These are phyloP conservation scores for Serendipita indica DNA, from an alignment of 768 basidiomycete species.

Conservation along the genomic window DNA sequence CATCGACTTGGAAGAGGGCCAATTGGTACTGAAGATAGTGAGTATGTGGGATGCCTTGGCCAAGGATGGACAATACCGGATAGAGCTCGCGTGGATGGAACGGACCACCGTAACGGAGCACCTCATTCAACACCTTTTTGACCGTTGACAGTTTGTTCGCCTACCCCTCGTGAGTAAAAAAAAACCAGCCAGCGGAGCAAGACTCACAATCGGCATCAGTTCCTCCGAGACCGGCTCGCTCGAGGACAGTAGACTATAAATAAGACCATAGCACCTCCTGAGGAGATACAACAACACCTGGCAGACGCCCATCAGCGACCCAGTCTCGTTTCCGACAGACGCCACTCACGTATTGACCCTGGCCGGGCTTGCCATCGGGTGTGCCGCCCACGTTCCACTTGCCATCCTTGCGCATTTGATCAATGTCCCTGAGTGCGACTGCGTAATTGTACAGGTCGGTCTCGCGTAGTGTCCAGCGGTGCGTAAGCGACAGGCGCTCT, in stretches of 20 bases:
- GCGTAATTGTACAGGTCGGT: constrained; percentile 91
- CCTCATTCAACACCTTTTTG: constrained; percentile 93
- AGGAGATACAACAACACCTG: constrained; percentile 88
- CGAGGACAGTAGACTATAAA: constrained; percentile 83
- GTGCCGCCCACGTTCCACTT: constrained; percentile 64
- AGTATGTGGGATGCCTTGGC: constrained; percentile 8
- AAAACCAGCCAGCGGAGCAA: constrained; percentile 12
- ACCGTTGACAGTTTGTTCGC: constrained; percentile 94
- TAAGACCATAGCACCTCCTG: constrained; percentile 88
- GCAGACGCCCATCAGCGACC: not conserved
- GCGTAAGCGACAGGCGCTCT: constrained; percentile 84
- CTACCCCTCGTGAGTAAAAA: constrained; percentile 25
- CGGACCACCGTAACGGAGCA: constrained; percentile 86
- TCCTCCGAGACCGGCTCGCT: constrained; percentile 97
- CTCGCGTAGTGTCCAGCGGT: constrained; percentile 93
- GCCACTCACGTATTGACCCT: constrained; percentile 75
- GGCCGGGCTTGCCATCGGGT: constrained; percentile 75
- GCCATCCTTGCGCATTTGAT: constrained; percentile 92
- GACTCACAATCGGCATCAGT: constrained; percentile 79
- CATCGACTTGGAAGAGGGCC: constrained; percentile 89
- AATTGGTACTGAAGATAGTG: constrained; percentile 65
- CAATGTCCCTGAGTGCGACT: constrained; percentile 84
- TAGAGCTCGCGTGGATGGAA: constrained; percentile 86
- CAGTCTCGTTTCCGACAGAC: not conserved
- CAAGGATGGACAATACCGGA: constrained; percentile 44